Base-by-base conservation (phyloP, 306 rosid species). In the Hippophae tibetana region DNA sequence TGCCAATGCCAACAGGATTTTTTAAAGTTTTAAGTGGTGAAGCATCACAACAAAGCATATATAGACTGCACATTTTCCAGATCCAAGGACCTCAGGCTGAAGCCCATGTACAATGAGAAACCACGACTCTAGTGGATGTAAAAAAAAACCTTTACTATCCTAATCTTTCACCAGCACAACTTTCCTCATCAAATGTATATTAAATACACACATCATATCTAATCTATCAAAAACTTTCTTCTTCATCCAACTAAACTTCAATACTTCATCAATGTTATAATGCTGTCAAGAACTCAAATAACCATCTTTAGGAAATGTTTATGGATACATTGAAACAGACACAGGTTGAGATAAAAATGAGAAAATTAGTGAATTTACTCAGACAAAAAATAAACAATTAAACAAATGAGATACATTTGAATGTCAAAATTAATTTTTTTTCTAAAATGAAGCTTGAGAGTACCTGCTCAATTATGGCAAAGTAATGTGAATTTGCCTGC, bases 401-500 rank as follows among this genome's bases (percentile, higher is more conserved):
- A 14, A n/a, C 6, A 3, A 10, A 40, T 42, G 7, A 57, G 57
- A 60, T 7, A 26, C 13, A 27, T 56, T 60, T 47, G 62, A 64
- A 53, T 43, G 63, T 18, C 42, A 42, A 8, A 60, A 31, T 50
- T 43, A 59, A 49, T 54, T 48, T 31, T 31, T 31, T 31, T 2
- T 2, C 38, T 31, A 65, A 72, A 74, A 62, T 59, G 64, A 69
- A 65, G 66, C 67, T 70, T 60, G 53, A 40, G 58, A 47, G 66
- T 85, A 92, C 99, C 99, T 92, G 99, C 78, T 92, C 99, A 61
- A 92, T 88, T 73, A 92, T 85, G 66, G 96, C 79, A 80, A 62
- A 92, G 61, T 82, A 92, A 74, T 92, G 95, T 58, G 96, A 88
- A 78, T 92, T 92, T 44, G 99, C 99, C 99, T 92, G 99, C 95